Base-by-base conservation (phyloP, 2,329 filamentous ascomycete genomes). In the Cordyceps javanica region DNA sequence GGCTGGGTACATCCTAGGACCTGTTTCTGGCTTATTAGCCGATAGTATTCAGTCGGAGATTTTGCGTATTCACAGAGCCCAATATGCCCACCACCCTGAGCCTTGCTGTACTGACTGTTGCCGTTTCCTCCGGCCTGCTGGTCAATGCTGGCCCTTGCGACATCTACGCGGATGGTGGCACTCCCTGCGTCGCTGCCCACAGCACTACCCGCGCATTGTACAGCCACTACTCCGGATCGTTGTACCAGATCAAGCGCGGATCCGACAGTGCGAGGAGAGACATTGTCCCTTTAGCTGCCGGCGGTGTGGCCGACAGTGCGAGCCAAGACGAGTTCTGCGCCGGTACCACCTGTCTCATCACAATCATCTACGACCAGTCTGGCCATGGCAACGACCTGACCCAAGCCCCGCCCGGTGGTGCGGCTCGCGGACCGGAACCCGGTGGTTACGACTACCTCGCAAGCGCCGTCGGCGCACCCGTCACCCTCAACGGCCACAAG, bases 361-460 rank as follows among this genome's bases (percentile, higher is more conserved):
- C 77, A 0, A 76, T 82, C 63, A 86, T 86, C 54, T 87, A 88
- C 65, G 85, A 88, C 66, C 85, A 88, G 68, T 85, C 84, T 14
- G 83, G 83, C 54, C 70, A 69, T 1, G 75, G 75, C 0, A 88
- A 88, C 60, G 80, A 88, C 63, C 80, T 88, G 3, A 85, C 79
- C 0, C 82, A 82, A 61, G 85, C 84, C 2, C 66, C 67, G 13
- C 81, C 82, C 0, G 78, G 79, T 0, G 85, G 83, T 1, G 81
- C 73, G 26, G 84, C 81, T 62, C 70, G 65, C 0, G 85, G 85
- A 13, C 83, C 83, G 0, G 81, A 82, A 23, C 41, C 73, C 28
- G 75, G 78, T 64, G 82, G 82, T 44, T 81, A 78, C 64, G 85
- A 87, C 68, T 82, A 84, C 65, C 68, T 85, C 11, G 82, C 84